Percentiles rank a stretch among this genome's conserved stretches.
These are phyloP conservation scores for Pleurotus cornucopiae DNA, from an alignment of 768 basidiomycete species.

Conservation along the genomic window DNA sequence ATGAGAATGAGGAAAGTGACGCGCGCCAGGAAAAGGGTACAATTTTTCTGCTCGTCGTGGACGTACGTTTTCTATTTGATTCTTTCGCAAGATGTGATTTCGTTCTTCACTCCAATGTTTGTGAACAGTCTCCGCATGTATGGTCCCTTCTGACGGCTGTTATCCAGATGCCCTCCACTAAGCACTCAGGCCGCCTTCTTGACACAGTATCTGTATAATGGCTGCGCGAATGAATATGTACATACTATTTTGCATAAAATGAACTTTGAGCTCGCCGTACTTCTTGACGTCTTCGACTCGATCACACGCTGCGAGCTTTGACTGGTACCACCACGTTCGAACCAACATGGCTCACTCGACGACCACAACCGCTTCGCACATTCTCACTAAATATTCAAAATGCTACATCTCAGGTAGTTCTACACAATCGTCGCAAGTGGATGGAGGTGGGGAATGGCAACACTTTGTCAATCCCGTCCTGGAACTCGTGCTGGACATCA, in stretches of 20 bases:
- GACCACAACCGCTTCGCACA: conserved; percentile 53
- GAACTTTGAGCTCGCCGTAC: neutral
- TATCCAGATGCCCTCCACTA: neutral
- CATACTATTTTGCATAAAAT: neutral
- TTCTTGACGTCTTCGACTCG: neutral
- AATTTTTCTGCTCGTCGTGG: neutral
- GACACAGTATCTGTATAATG: neutral
- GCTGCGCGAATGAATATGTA: neutral
- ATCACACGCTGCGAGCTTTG: neutral
- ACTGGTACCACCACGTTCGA: neutral
- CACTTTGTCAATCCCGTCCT: conserved; percentile 73
- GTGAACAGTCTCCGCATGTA: neutral
- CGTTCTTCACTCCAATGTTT: neutral
- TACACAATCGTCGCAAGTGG: conserved; percentile 11
- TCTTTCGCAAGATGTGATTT: neutral
- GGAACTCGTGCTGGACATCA: conserved; percentile 57
- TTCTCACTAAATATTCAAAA: conserved; percentile 63
- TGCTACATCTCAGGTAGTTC: conserved; percentile 42
- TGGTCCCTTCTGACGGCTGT: neutral
- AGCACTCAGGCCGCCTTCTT: neutral
- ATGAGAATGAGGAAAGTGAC: neutral
- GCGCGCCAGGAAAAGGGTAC: neutral
- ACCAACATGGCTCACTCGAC: conserved; percentile 46
- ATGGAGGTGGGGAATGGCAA: conserved; percentile 59
- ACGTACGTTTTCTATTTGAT: neutral